A percentile compares a stretch with the other conserved stretches of the same genome.
phyloP scores from a whole-genome alignment of 2,329 filamentous ascomycete species.

The Epichloe aotearoae region DNA sequence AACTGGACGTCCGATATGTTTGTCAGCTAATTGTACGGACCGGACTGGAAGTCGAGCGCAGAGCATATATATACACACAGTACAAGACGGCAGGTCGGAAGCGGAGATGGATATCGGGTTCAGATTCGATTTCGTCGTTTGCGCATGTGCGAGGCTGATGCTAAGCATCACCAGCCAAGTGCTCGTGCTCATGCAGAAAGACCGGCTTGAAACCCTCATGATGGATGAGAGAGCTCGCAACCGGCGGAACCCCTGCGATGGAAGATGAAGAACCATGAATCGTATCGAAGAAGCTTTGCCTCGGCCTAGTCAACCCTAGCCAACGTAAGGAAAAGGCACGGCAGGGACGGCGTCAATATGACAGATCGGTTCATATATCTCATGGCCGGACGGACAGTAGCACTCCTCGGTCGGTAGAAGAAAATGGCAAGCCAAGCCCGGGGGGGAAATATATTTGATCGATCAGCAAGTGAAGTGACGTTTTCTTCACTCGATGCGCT shows the following conservation, averaged over 20 bases:
- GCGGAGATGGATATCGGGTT: not conserved
- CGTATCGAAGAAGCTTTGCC: not conserved
- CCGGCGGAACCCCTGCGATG: not conserved
- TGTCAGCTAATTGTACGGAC: not conserved
- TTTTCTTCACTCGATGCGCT: not conserved
- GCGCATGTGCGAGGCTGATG: not conserved
- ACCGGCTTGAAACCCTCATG: not conserved
- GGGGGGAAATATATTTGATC: too few species aligned
- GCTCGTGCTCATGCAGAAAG: not conserved
- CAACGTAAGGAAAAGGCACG: too few species aligned
- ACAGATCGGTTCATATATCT: not conserved
- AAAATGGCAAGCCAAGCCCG: not conserved
- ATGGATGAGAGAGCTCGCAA: not conserved
- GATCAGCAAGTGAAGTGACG: not conserved
- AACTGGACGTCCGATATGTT: not conserved
- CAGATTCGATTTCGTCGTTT: not conserved
- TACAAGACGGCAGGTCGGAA: constrained; percentile 1
- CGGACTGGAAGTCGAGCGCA: not conserved
- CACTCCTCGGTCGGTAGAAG: not conserved
- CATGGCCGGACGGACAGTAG: not conserved
- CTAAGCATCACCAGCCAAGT: not conserved
- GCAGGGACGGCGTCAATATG: too few species aligned
- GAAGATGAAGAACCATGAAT: not conserved
- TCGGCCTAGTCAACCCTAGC: too few species aligned
- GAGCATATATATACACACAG: not conserved